phyloP scores from a whole-genome alignment of 2,329 filamentous ascomycete genomes.

The Penicillium sp. region DNA sequence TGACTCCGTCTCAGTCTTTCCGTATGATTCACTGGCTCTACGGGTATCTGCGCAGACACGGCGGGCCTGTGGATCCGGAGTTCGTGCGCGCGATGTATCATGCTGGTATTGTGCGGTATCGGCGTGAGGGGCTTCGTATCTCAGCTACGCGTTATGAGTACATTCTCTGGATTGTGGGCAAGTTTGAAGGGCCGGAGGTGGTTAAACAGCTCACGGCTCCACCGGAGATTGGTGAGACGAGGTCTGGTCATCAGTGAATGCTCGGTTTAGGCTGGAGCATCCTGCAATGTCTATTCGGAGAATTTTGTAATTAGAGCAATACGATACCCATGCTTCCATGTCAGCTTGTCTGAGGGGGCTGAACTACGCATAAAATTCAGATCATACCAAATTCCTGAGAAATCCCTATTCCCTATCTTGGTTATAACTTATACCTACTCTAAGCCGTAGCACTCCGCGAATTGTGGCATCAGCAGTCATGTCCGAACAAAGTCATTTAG shows the following conservation, averaged over 20 bases:
- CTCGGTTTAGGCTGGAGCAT: background rate
- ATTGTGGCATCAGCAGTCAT: background rate
- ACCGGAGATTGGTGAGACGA: constrained; percentile 18
- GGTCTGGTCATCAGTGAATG: background rate
- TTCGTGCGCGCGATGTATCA: constrained; percentile 51
- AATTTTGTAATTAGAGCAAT: constrained; percentile 12
- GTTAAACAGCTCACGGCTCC: constrained; percentile 30
- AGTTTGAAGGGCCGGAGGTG: constrained; percentile 44
- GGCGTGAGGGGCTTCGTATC: constrained; percentile 37
- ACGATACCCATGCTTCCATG: constrained; percentile 13
- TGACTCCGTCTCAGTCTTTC: constrained; percentile 43
- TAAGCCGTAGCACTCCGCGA: constrained; percentile 4
- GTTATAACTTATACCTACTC: background rate
- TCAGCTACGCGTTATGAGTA: constrained; percentile 39
- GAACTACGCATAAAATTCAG: background rate
- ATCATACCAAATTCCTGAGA: background rate
- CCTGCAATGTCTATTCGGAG: background rate
- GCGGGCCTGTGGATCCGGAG: constrained; percentile 42
- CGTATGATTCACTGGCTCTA: constrained; percentile 49
- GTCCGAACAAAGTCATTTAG: constrained; percentile 8
- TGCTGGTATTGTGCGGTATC: constrained; percentile 47
- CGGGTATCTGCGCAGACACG: constrained; percentile 41
- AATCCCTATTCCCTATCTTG: background rate
- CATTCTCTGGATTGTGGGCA: constrained; percentile 43
- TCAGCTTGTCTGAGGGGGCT: background rate